Percentiles rank a stretch among this genome's conserved stretches.
Evolutionary conservation across 1,284 basidiomycete genomes (phyloP).

Genomic region (Ceratobasidium sp.): DNA sequence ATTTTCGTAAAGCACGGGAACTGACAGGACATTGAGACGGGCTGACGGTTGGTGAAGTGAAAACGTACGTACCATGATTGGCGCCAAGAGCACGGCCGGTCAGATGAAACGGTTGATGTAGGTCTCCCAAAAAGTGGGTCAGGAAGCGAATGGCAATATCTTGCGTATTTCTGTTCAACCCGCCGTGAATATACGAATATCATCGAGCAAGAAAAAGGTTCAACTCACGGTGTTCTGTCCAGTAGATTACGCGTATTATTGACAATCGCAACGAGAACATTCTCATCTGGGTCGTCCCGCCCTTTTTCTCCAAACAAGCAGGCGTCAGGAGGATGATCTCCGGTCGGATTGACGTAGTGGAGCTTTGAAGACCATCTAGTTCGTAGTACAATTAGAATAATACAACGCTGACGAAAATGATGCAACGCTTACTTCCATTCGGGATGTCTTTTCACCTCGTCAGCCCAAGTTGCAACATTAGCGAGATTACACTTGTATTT

Average conservation of each 20-base stretch:
- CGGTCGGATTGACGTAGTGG: constrained; percentile 81
- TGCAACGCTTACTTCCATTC: constrained; percentile 60
- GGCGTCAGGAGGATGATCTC: constrained; percentile 80
- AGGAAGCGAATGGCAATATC: constrained; percentile 86
- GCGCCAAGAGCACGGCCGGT: constrained; percentile 88
- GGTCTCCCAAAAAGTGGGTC: constrained; percentile 90
- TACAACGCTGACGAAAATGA: constrained; percentile 27
- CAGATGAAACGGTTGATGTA: constrained; percentile 92
- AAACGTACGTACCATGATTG: constrained; percentile 66
- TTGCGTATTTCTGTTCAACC: too few relatives aligned
- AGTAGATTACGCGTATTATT: constrained; percentile 74
- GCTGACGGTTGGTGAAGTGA: constrained; percentile 33
- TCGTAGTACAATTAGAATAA: constrained; percentile 46
- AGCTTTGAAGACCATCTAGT: constrained; percentile 55
- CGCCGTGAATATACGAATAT: too few relatives aligned
- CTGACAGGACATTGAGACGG: constrained; percentile 34
- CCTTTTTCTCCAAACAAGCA: constrained; percentile 84
- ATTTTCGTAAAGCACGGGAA: constrained; percentile 57
- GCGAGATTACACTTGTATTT: constrained; percentile 78
- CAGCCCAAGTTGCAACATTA: constrained; percentile 89
- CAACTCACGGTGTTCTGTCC: constrained; percentile 51
- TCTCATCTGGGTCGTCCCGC: constrained; percentile 73
- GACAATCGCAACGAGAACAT: constrained; percentile 80
- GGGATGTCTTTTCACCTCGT: constrained; percentile 68
- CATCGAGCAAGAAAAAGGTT: too few relatives aligned